These are phyloP conservation scores for Mycena amicta DNA, from an alignment of 768 basidiomycete species.

Conservation along the genomic window DNA sequence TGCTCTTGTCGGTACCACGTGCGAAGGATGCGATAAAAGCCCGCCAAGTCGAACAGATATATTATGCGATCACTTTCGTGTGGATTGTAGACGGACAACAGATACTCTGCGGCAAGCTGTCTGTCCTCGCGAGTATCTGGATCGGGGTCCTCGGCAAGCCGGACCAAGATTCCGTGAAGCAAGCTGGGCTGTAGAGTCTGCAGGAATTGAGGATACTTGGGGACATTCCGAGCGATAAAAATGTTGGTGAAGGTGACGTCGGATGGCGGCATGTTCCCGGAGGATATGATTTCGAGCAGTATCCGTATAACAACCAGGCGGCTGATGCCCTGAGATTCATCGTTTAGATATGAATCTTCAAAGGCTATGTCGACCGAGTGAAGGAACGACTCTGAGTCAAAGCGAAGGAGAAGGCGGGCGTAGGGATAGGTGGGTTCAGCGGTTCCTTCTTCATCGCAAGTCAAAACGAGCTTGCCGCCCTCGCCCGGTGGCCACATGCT, in stretches of 20 bases:
- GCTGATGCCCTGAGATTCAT: conserved; percentile 62
- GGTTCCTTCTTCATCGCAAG: conserved; percentile 72
- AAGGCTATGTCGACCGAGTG: conserved; percentile 94
- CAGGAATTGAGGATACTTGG: conserved; percentile 92
- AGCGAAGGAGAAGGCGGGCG: conserved; percentile 76
- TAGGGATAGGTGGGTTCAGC: conserved; percentile 90
- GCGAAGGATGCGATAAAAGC: conserved; percentile 90
- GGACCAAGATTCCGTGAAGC: conserved; percentile 75
- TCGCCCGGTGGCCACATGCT: conserved; percentile 75
- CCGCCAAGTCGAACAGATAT: conserved; percentile 73
- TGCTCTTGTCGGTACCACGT: conserved; percentile 75
- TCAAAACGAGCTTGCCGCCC: conserved; percentile 73
- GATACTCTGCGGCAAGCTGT: conserved; percentile 91
- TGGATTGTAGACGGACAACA: conserved; percentile 89
- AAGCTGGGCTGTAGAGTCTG: conserved; percentile 60
- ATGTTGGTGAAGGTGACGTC: conserved; percentile 90
- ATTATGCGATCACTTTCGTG: conserved; percentile 71
- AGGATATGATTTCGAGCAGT: conserved; percentile 75
- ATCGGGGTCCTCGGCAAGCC: conserved; percentile 77
- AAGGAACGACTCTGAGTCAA: conserved; percentile 92
- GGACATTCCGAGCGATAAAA: conserved; percentile 94
- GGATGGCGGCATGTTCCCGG: conserved; percentile 52
- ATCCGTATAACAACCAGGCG: conserved; percentile 85
- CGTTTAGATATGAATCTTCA: conserved; percentile 90
- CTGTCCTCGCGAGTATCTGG: conserved; percentile 86